These are phyloP conservation scores for Ogataea thermomethanolica DNA, from an alignment of 805 yeast species.

Conservation along the genomic window DNA sequence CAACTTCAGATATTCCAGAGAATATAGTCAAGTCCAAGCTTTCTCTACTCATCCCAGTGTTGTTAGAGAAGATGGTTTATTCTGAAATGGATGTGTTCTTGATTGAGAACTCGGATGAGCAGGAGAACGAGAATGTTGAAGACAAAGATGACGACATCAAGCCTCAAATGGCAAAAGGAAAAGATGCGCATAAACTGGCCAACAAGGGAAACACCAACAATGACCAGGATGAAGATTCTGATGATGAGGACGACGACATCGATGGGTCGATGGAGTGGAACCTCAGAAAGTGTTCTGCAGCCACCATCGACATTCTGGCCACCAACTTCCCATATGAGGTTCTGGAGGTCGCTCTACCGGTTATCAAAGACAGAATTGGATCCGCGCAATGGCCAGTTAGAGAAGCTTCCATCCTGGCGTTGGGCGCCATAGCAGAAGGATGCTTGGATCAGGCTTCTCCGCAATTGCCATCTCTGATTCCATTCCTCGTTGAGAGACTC, in stretches of 20 bases:
- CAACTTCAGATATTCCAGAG: conserved; percentile 59
- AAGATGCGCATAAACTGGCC: conserved; percentile 38
- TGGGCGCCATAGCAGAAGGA: conserved; percentile 94
- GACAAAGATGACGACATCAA: conserved; percentile 86
- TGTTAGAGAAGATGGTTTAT: conserved; percentile 81
- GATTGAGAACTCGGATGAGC: conserved; percentile 61
- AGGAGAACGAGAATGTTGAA: conserved; percentile 71
- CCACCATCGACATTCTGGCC: conserved; percentile 82
- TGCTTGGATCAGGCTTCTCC: conserved; percentile 68
- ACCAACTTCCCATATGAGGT: conserved; percentile 64
- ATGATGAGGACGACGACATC: conserved; percentile 66
- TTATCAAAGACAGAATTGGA: conserved; percentile 65
- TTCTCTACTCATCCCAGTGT: conserved; percentile 64
- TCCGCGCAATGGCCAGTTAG: conserved; percentile 82
- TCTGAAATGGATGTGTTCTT: conserved; percentile 73
- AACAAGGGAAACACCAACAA: conserved; percentile 10
- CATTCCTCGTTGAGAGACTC: conserved; percentile 77
- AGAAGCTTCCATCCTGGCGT: conserved; percentile 89
- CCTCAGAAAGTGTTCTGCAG: conserved; percentile 89
- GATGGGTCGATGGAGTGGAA: conserved; percentile 79
- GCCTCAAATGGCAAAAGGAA: conserved; percentile 73
- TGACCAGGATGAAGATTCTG: conserved; percentile 38
- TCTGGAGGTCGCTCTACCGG: conserved; percentile 65
- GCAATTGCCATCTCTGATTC: conserved; percentile 76
- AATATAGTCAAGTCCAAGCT: conserved; percentile 57